Conservation (phyloP, 179 eudicot species). For the Sideroxylon spinosum region DNA sequence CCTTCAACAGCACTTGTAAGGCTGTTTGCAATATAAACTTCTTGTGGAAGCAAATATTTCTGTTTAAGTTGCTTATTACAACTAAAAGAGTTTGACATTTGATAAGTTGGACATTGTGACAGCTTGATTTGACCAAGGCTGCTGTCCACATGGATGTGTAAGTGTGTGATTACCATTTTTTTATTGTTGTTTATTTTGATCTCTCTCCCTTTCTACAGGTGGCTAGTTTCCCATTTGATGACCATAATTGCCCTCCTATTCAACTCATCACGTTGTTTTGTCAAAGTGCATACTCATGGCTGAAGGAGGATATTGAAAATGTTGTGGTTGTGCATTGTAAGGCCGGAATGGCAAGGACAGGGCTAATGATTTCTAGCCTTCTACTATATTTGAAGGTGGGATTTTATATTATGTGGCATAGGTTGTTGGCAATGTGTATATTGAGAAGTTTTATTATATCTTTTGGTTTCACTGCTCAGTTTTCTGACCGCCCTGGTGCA, state of each 20-base stretch:
- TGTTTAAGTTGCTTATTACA: not conserved
- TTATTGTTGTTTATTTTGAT: not conserved
- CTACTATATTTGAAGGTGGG: conserved; percentile 80
- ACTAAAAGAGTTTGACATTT: not conserved
- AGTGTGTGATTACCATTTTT: not conserved
- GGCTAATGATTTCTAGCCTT: conserved; percentile 91
- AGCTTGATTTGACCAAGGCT: conserved; percentile 1
- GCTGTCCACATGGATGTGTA: not conserved
- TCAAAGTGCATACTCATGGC: conserved; percentile 95
- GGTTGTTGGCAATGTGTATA: not conserved
- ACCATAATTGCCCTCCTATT: conserved; percentile 94
- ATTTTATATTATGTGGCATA: not conserved
- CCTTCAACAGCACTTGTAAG: not conserved
- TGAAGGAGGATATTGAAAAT: conserved; percentile 96
- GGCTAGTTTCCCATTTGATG: conserved; percentile 95
- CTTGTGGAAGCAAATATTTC: not conserved
- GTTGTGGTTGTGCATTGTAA: conserved; percentile 97
- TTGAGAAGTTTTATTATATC: not conserved
- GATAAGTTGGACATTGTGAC: not conserved
- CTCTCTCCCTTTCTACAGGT: conserved; percentile 41
- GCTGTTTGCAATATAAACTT: not conserved
- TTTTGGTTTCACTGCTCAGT: not conserved
- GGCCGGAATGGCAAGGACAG: conserved; percentile 99
- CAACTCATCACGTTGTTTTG: conserved; percentile 79
- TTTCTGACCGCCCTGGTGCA: conserved; percentile 2